phyloP scores from a whole-genome alignment of 768 basidiomycete species.

The Calocybe gangraenosa region DNA sequence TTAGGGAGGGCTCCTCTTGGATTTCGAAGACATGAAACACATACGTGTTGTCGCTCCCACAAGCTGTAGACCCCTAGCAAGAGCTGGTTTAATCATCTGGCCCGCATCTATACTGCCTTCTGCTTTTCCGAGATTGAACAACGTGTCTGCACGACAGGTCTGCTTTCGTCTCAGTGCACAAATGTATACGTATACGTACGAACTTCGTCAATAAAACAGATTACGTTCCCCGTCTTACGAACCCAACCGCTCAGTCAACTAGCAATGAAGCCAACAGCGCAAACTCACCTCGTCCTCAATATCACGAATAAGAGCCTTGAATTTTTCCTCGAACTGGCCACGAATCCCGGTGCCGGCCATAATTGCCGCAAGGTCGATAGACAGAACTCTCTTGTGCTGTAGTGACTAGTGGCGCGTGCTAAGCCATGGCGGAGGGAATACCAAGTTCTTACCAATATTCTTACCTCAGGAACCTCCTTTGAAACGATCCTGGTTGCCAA shows the following conservation, averaged over 20 bases:
- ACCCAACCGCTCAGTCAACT: not conserved
- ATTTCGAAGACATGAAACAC: constrained; percentile 20
- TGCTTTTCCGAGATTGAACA: constrained; percentile 86
- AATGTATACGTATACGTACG: constrained; percentile 46
- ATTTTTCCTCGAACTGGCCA: constrained; percentile 91
- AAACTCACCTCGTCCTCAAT: constrained; percentile 74
- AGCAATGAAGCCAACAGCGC: not conserved
- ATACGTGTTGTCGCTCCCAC: constrained; percentile 88
- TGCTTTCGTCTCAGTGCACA: not conserved
- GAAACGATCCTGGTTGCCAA: constrained; percentile 83
- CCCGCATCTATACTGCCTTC: constrained; percentile 93
- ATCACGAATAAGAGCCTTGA: constrained; percentile 85
- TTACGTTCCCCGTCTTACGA: constrained; percentile 63
- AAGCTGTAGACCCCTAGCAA: constrained; percentile 82
- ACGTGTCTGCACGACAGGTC: constrained; percentile 42
- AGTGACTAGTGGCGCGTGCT: constrained; percentile 52
- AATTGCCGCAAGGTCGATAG: constrained; percentile 79
- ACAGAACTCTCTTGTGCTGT: constrained; percentile 82
- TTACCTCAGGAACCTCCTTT: constrained; percentile 87
- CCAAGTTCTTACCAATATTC: constrained; percentile 12
- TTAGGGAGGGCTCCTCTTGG: not conserved
- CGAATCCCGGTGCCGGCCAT: constrained; percentile 90
- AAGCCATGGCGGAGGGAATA: not conserved
- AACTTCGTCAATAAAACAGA: constrained; percentile 94
- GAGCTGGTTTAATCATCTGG: constrained; percentile 89